Evolutionary conservation across 2,329 filamentous ascomycete genomes (phyloP).

Genomic region (Gremmenia infestans): DNA sequence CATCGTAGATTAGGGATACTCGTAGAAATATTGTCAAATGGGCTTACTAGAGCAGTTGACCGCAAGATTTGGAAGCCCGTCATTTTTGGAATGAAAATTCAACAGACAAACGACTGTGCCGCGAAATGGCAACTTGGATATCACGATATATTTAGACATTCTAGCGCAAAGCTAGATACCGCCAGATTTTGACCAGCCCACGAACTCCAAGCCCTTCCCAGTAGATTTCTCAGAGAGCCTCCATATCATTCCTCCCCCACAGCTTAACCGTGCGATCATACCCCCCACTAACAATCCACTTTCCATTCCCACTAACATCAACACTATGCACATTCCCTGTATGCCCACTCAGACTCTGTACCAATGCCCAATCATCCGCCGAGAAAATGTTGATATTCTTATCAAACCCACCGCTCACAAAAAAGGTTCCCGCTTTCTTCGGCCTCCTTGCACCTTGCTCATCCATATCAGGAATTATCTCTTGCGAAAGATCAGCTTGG

Average conservation of each 20-base stretch:
- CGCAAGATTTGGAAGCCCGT: too few relatives aligned
- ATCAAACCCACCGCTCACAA: slow-evolving; percentile 88
- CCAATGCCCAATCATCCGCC: slow-evolving; percentile 89
- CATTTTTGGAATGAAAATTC: too few relatives aligned
- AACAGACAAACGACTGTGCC: not conserved
- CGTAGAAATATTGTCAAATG: too few relatives aligned
- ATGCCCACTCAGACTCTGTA: slow-evolving; percentile 84
- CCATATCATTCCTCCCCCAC: slow-evolving; percentile 80
- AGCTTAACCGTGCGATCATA: slow-evolving; percentile 94
- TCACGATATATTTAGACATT: not conserved
- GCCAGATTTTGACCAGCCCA: not conserved
- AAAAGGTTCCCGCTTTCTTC: slow-evolving; percentile 86
- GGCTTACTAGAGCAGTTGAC: too few relatives aligned
- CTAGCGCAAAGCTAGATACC: not conserved
- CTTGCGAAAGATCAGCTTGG: slow-evolving; percentile 65
- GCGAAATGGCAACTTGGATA: not conserved
- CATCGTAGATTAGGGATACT: too few relatives aligned
- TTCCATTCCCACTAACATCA: slow-evolving; percentile 79
- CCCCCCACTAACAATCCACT: slow-evolving; percentile 91
- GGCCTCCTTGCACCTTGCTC: slow-evolving; percentile 64
- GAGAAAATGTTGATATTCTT: slow-evolving; percentile 94
- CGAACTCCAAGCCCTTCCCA: not conserved
- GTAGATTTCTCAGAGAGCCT: slow-evolving; percentile 38
- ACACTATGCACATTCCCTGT: slow-evolving; percentile 87
- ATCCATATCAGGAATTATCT: slow-evolving; percentile 53